Percentiles rank a stretch among this genome's conserved stretches.
phyloP scores from a whole-genome alignment of 1,139 yeast genomes.

The Pichia sp. region DNA sequence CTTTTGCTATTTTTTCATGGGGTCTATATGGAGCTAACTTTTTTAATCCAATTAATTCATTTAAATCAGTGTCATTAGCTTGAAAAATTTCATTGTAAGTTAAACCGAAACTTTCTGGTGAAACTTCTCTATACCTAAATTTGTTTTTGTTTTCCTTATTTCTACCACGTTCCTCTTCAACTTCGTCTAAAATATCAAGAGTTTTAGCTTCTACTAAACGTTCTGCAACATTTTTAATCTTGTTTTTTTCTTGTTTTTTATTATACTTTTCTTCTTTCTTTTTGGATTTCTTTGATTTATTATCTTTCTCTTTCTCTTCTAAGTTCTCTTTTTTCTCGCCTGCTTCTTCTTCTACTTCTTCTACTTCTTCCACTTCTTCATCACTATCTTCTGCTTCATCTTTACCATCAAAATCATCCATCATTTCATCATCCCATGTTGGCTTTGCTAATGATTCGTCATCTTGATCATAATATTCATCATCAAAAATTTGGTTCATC shows the following conservation, averaged over 20 bases:
- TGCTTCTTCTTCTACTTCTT: slow-evolving; percentile 25
- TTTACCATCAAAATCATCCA: slow-evolving; percentile 23
- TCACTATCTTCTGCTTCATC: slow-evolving; percentile 30
- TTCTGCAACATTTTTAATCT: slow-evolving; percentile 62
- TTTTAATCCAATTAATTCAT: slow-evolving; percentile 78
- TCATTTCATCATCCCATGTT: slow-evolving; percentile 46
- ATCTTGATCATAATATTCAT: slow-evolving; percentile 49
- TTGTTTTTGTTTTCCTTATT: slow-evolving; percentile 38
- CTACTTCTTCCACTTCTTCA: slow-evolving; percentile 25
- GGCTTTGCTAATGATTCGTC: slow-evolving; percentile 34
- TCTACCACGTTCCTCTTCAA: slow-evolving; percentile 54
- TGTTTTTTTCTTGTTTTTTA: slow-evolving; percentile 52
- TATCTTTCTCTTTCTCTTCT: slow-evolving; percentile 23
- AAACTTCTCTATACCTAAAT: slow-evolving; percentile 88
- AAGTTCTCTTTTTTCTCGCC: slow-evolving; percentile 25
- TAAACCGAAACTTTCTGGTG: slow-evolving; percentile 89
- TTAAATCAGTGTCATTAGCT: slow-evolving; percentile 84
- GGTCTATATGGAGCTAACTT: slow-evolving; percentile 91
- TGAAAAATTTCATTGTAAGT: slow-evolving; percentile 78
- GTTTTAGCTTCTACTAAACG: slow-evolving; percentile 57
- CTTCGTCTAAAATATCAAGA: slow-evolving; percentile 46
- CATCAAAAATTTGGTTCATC: slow-evolving; percentile 80
- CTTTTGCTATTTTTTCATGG: slow-evolving; percentile 64
- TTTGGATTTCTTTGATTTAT: slow-evolving; percentile 27
- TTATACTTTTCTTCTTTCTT: slow-evolving; percentile 35